Base-by-base conservation (phyloP, 2,329 filamentous ascomycete species). In the Fonsecaea monophora region DNA sequence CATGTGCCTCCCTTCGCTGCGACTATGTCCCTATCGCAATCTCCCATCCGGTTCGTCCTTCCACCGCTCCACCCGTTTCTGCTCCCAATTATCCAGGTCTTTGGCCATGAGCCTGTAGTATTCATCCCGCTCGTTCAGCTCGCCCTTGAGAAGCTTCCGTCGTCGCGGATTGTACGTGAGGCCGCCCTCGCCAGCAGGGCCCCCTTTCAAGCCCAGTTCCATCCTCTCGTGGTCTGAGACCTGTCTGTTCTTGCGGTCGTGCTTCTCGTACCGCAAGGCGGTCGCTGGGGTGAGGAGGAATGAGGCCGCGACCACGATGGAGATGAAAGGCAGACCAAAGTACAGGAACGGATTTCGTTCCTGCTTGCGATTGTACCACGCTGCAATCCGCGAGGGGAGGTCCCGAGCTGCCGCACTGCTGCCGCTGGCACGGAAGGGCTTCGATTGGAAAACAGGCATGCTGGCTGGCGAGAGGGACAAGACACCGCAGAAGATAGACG, bases 281-380 rank as follows among this genome's bases (percentile, higher is more conserved):
- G 96, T 94, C 4, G 94, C 95, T 1, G 94, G 95, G 0, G 95
- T 98, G 57, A 99, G 86, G 74, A 96, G 91, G 79, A 99, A 99
- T 2, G 92, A 96, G 0, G 93, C 94, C 1, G 90, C 92, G 32
- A 99, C 87, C 76, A 99, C 97, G 66, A 96, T 89, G 64, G 87
- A 82, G 72, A 99, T 86, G 79, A 99, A 99, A 0, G 95, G 96
- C 3, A 99, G 85, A 1, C 96, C 96, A 77, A 99, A 99, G 70
- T 97, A 87, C 34, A 93, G 82, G 78, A 99, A 99, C 0, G 95
- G 96, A 74, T 91, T 92, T 75, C 86, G 89, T 66, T 87, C 84
- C 72, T 99, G 87, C 67, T 87, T 79, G 37, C 86, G 82, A 65
- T 95, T 91, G 82, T 99, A 99, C 69, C 84, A 84, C 65, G 89